phyloP scores from a whole-genome alignment of 2,329 filamentous ascomycete species.

The Parafenestella ontariensis region DNA sequence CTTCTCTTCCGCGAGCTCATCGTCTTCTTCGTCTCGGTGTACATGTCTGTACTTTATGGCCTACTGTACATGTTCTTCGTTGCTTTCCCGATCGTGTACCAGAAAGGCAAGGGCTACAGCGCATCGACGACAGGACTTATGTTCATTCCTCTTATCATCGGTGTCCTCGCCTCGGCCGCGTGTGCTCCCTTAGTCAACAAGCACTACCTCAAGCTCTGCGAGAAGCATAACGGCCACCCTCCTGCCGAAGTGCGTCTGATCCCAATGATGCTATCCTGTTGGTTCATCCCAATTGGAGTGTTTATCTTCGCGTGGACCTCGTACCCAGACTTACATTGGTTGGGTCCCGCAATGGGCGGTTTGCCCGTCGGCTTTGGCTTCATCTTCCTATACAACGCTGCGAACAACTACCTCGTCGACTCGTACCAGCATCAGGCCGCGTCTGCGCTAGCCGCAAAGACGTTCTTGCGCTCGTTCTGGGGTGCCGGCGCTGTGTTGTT shows the following conservation, averaged over 20 bases:
- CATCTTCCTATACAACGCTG: slow-evolving; percentile 81
- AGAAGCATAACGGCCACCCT: slow-evolving; percentile 72
- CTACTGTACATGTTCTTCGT: slow-evolving; percentile 73
- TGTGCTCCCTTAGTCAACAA: slow-evolving; percentile 79
- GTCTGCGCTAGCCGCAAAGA: slow-evolving; percentile 82
- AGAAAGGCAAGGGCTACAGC: slow-evolving; percentile 79
- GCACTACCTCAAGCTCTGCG: slow-evolving; percentile 73
- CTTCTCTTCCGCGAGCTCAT: slow-evolving; percentile 85
- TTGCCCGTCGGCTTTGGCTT: slow-evolving; percentile 75
- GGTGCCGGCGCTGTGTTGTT: slow-evolving; percentile 80
- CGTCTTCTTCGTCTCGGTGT: slow-evolving; percentile 81
- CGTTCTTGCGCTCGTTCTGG: slow-evolving; percentile 80
- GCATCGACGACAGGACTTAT: slow-evolving; percentile 79
- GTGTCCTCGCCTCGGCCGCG: slow-evolving; percentile 71
- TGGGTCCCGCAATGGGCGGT: slow-evolving; percentile 74
- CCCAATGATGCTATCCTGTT: slow-evolving; percentile 68
- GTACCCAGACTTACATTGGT: slow-evolving; percentile 70
- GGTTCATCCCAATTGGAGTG: slow-evolving; percentile 69
- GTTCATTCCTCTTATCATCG: slow-evolving; percentile 84
- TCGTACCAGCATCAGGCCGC: slow-evolving; percentile 78
- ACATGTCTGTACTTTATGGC: slow-evolving; percentile 84
- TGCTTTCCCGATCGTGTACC: slow-evolving; percentile 71
- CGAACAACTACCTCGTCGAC: slow-evolving; percentile 63
- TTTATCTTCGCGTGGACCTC: slow-evolving; percentile 76
- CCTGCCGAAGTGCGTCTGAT: slow-evolving; percentile 80